Percentiles rank a stretch among this genome's conserved stretches.
Evolutionary conservation across 345 rosid genomes (phyloP).

Genomic region (Crucihimalaya himalaica): DNA sequence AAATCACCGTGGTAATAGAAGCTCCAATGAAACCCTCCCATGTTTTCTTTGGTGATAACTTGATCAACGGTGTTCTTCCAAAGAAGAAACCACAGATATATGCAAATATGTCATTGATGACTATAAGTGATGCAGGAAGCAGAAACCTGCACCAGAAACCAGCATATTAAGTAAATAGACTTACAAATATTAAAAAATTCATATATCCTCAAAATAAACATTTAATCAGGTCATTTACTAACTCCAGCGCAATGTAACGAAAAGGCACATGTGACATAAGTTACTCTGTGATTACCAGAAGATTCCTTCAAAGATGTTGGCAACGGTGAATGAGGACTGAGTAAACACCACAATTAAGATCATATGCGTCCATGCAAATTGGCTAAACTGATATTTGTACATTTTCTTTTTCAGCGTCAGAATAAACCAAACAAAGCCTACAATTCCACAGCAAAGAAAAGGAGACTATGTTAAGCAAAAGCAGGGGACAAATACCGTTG

Average conservation of each 20-base stretch:
- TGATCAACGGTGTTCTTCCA: conserved; percentile 90
- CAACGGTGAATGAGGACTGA: conserved; percentile 84
- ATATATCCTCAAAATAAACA: not conserved
- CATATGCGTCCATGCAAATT: conserved; percentile 94
- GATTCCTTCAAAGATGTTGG: conserved; percentile 89
- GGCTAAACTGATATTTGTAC: conserved; percentile 95
- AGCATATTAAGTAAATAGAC: conserved; percentile 14
- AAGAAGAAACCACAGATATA: conserved; percentile 88
- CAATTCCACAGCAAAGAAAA: not conserved
- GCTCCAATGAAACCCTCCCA: conserved; percentile 99
- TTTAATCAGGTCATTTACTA: not conserved
- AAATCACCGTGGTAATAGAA: conserved; percentile 76
- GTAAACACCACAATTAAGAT: conserved; percentile 81
- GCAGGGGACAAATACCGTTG: not conserved
- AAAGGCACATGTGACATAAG: not conserved
- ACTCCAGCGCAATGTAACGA: not conserved
- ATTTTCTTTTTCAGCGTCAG: conserved; percentile 81
- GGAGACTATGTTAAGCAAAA: conserved; percentile 16
- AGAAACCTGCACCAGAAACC: conserved; percentile 67
- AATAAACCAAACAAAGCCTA: conserved; percentile 77
- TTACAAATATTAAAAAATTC: not conserved
- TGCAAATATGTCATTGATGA: conserved; percentile 85
- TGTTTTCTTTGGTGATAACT: conserved; percentile 94
- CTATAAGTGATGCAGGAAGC: conserved; percentile 93
- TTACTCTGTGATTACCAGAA: conserved; percentile 53